Evolutionary conservation across 805 yeast species (phyloP).

Genomic region (Sugiyamaella boreocaroliniensis): DNA sequence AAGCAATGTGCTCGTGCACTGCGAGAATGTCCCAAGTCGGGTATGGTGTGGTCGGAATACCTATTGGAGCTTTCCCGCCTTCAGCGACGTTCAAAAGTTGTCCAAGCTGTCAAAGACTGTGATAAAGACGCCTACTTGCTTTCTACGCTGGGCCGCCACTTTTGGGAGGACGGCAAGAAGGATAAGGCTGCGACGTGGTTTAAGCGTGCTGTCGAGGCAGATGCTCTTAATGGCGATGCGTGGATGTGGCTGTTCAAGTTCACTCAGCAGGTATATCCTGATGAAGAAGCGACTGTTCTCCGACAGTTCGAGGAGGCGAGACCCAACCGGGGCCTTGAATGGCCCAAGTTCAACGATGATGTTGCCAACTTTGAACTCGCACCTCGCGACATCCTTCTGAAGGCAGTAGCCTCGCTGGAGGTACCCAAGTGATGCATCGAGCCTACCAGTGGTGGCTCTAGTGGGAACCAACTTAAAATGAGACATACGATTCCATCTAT

Average conservation of each 20-base stretch:
- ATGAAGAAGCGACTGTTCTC: background rate
- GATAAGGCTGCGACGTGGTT: constrained; percentile 66
- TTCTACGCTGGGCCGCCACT: constrained; percentile 55
- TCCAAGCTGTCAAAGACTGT: constrained; percentile 66
- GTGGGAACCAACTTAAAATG: no score
- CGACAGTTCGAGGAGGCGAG: background rate
- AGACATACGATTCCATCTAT: no score
- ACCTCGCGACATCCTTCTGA: background rate
- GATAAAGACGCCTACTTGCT: constrained; percentile 54
- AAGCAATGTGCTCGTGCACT: constrained; percentile 53
- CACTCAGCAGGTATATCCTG: constrained; percentile 12
- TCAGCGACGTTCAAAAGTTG: constrained; percentile 50
- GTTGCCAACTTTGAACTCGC: background rate
- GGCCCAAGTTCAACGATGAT: background rate
- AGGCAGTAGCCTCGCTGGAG: constrained; percentile 1
- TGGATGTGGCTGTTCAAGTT: constrained; percentile 62
- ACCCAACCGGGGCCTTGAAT: constrained; percentile 1
- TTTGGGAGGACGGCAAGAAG: constrained; percentile 59
- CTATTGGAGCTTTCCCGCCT: constrained; percentile 40
- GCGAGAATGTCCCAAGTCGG: constrained; percentile 49
- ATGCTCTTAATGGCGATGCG: constrained; percentile 60
- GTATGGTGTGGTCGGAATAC: constrained; percentile 60
- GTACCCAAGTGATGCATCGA: background rate
- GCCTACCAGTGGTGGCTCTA: no score
- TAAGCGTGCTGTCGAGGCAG: constrained; percentile 54